Evolutionary conservation across 2,329 filamentous ascomycete species (phyloP).

Genomic region (Aspergillus chevalieri): DNA sequence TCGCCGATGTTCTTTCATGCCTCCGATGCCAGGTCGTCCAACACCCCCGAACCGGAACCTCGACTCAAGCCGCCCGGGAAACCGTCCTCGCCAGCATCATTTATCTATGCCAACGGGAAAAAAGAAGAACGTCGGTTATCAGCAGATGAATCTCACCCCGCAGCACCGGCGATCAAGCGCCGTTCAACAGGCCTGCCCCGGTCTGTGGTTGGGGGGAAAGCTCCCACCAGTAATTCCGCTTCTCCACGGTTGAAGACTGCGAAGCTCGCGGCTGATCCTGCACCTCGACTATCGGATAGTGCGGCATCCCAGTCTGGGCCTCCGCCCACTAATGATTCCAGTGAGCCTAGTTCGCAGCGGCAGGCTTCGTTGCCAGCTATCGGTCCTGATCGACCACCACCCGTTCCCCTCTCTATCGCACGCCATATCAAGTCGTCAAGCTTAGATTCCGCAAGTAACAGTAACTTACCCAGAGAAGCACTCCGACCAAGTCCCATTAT

Average conservation of each 20-base stretch:
- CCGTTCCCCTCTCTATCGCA: conserved; percentile 7
- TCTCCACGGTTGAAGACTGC: conserved; percentile 29
- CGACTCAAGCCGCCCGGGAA: conserved; percentile 22
- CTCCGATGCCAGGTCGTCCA: conserved; percentile 60
- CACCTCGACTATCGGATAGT: conserved; percentile 19
- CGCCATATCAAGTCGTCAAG: conserved; percentile 30
- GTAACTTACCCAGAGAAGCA: conserved; percentile 12
- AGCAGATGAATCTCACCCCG: conserved; percentile 14
- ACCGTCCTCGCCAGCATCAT: conserved; percentile 22
- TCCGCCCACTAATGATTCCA: conserved; percentile 15
- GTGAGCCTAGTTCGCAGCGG: conserved; percentile 13
- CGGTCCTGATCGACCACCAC: conserved; percentile 11
- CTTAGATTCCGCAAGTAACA: conserved; percentile 22
- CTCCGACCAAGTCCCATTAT: conserved; percentile 28
- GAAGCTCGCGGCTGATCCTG: conserved; percentile 19
- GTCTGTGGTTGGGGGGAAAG: conserved; percentile 15
- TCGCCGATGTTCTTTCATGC: conserved; percentile 85
- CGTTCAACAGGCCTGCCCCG: conserved; percentile 28
- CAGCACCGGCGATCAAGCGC: conserved; percentile 15
- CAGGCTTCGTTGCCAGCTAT: conserved; percentile 16
- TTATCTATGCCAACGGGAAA: conserved; percentile 33
- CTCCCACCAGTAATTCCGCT: conserved; percentile 9
- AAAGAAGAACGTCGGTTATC: conserved; percentile 23
- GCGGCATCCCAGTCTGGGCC: conserved; percentile 11
- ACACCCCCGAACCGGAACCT: conserved; percentile 32